Evolutionary conservation across 352 stramenopile species (phyloP).

Genomic region (Phytophthora agathidicida): DNA sequence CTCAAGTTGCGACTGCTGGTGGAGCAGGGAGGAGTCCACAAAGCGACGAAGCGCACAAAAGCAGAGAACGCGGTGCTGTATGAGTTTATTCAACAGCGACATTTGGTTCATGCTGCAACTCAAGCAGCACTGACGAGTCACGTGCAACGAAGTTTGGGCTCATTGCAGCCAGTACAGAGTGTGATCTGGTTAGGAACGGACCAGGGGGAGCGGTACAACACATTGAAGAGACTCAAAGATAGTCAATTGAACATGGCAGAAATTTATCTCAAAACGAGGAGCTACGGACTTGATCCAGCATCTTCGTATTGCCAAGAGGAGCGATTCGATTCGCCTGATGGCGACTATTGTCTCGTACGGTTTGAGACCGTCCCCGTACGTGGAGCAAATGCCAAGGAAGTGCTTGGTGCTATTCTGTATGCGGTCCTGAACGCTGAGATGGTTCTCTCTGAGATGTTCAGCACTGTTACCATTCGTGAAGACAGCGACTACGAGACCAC

Average conservation of each 20-base stretch:
- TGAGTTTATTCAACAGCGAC: conserved; percentile 23
- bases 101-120: conserved; percentile 15
- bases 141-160: conserved; percentile 18
- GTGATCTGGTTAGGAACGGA: conserved; percentile 25
- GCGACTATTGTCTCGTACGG: conserved; percentile 39
- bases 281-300: conserved; percentile 19
- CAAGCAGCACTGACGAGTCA: conserved; percentile 15
- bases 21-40: conserved; percentile 16
- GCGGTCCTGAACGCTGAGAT: conserved; percentile 57
- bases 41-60: background rate
- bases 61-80: conserved; percentile 16
- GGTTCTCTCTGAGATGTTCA: conserved; percentile 53
- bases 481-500: conserved; percentile 52
- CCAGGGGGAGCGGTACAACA: conserved; percentile 20
- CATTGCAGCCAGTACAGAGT: conserved; percentile 15
- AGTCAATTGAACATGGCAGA: conserved; percentile 24
- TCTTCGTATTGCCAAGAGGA: conserved; percentile 32
- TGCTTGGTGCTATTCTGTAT: conserved; percentile 45
- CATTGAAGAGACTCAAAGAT: conserved; percentile 30
- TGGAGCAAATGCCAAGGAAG: conserved; percentile 21
- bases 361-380: conserved; percentile 48
- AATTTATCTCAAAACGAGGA: conserved; percentile 32
- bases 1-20: conserved; percentile 36
- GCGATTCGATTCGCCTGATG: conserved; percentile 34
- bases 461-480: conserved; percentile 49